Base-by-base conservation (phyloP, 352 stramenopile genomes). In the Globisporangium viniferum region DNA sequence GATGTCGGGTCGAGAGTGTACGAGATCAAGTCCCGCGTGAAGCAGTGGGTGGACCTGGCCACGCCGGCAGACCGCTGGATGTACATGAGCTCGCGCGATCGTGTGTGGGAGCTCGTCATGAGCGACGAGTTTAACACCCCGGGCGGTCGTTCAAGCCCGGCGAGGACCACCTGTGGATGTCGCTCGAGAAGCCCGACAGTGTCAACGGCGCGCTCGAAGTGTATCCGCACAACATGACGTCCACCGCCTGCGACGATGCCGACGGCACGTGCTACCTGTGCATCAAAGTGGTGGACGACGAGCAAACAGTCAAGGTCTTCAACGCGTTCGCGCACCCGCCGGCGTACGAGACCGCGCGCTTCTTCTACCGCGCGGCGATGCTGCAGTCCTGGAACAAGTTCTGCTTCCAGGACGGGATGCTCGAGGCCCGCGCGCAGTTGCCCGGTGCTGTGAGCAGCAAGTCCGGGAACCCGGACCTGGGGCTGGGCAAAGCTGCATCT, bases 381-480 rank as follows among this genome's bases (percentile, higher is more conserved):
- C 59, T 98, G 2, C 92, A 98, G 73, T 84, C 74, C 0, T 98
- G 93, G 94, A 97, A 98, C 72, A 98, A 98, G 58, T 98, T 98
- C 69, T 98, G 94, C 72, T 98, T 98, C 68, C 95, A 97, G 51
- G 94, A 93, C 5, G 94, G 94, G 4, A 88, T 98, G 67, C 69
- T 98, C 33, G 92, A 98, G 68, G 75, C 97, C 9, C 76, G 84
- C 48, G 84, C 88, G 0, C 90, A 97, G 62, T 79, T 98, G 5
- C 95, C 93, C 0, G 93, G 93, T 2, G 89, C 92, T n/a, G 73
- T 89, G 1, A 78, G 88, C 31, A 83, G 54, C 5, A 61, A 71
- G 7, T 79, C 76, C 0, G 75, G 65, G 0, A 88, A 88, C 27
- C 80, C 80, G 2, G 76, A 88, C 27, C 24, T 85, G 7, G 14